Evolutionary conservation across 257 asterid species (phyloP).

Genomic region (Anisodus tanguticus): DNA sequence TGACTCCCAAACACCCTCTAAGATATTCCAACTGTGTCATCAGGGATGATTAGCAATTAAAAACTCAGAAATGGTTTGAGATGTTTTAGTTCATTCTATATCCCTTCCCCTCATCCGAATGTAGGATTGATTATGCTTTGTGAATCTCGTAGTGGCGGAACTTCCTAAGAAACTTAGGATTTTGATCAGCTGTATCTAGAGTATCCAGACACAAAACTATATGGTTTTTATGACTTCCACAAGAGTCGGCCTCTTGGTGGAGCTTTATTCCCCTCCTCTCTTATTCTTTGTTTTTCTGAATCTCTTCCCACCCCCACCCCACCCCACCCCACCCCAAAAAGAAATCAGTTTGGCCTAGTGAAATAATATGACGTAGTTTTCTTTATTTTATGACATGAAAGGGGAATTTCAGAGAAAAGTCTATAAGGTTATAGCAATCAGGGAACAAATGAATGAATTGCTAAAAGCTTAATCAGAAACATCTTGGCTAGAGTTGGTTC

Average conservation of each 20-base stretch:
- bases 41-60: neutral
- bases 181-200: neutral
- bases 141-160: neutral
- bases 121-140: neutral
- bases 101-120: neutral
- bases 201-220: neutral
- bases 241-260: neutral
- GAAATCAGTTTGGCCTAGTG: no score
- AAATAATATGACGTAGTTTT: no score
- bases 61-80: conserved; percentile 11
- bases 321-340: neutral
- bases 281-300: neutral
- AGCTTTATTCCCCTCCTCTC: neutral
- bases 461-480: neutral
- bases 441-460: no score
- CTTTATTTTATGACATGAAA: no score
- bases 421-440: no score
- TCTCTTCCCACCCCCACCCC: no score
- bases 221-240: neutral
- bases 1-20: neutral
- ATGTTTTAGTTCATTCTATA: neutral
- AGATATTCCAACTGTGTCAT: neutral
- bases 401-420: no score
- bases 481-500: neutral
- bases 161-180: neutral